These are phyloP conservation scores for Aspergillus sp. DNA, from an alignment of 2,329 filamentous ascomycete genomes.

Conservation along the genomic window DNA sequence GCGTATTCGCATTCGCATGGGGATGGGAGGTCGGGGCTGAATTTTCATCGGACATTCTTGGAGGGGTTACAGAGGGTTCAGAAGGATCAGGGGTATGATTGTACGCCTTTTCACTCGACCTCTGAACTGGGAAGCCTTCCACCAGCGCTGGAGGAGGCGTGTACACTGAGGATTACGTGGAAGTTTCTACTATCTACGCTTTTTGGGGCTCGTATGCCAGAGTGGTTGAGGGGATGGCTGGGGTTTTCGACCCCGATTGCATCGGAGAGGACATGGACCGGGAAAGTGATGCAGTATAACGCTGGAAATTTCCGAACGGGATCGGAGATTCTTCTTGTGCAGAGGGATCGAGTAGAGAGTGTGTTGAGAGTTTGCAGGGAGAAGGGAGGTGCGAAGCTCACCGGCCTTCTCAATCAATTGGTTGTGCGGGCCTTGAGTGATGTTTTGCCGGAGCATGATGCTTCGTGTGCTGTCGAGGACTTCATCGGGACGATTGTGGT, in stretches of 20 bases:
- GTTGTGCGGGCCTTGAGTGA: constrained; percentile 41
- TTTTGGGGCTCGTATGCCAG: constrained; percentile 41
- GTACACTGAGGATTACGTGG: constrained; percentile 48
- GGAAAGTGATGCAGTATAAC: constrained; percentile 2
- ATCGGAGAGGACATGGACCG: constrained; percentile 30
- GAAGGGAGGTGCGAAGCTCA: constrained; percentile 44
- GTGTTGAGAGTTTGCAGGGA: constrained; percentile 35
- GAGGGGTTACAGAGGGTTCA: constrained; percentile 8
- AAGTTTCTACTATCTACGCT: constrained; percentile 46
- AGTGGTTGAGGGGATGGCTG: constrained; percentile 29
- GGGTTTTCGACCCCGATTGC: constrained; percentile 30
- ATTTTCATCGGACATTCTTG: constrained; percentile 49
- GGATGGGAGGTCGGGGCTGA: constrained; percentile 47
- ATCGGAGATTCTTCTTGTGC: constrained; percentile 35
- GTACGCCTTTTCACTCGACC: constrained; percentile 4
- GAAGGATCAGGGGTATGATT: background rate
- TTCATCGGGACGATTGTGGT: constrained; percentile 40
- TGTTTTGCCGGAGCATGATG: constrained; percentile 11
- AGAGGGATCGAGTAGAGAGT: constrained; percentile 24
- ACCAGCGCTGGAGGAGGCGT: constrained; percentile 42
- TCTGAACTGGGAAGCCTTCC: constrained; percentile 25
- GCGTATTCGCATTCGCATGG: constrained; percentile 48
- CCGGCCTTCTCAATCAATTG: constrained; percentile 45
- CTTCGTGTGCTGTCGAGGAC: background rate
- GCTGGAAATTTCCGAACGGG: constrained; percentile 29